phyloP scores from a whole-genome alignment of 441 rosid genomes.

The Gossypium schwendimanii region DNA sequence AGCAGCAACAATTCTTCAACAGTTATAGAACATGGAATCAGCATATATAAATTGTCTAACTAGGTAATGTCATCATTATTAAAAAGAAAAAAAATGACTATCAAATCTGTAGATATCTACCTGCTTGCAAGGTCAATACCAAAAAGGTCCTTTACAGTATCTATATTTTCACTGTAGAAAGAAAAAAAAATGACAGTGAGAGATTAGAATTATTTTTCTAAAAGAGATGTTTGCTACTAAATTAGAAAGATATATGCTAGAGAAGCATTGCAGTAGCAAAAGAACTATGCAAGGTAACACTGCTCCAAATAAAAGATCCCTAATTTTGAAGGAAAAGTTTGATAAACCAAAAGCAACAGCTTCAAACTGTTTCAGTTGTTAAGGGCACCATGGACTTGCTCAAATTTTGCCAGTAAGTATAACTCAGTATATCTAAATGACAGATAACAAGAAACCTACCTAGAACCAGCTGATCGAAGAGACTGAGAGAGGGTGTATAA shows the following conservation, averaged over 20 bases:
- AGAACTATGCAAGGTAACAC: neutral
- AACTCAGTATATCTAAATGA: slow-evolving; percentile 1
- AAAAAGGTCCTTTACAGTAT: slow-evolving; percentile 65
- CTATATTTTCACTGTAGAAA: slow-evolving; percentile 48
- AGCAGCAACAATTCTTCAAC: neutral
- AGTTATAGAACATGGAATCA: neutral
- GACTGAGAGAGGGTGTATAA: slow-evolving; percentile 79
- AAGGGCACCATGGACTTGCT: neutral
- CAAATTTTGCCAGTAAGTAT: neutral
- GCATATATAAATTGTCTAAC: neutral
- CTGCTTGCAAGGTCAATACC: slow-evolving; percentile 82
- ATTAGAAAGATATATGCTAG: neutral
- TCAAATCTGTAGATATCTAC: slow-evolving; percentile 25
- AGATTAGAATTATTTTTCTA: neutral
- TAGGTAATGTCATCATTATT: neutral
- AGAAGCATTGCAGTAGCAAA: neutral
- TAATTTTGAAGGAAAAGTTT: neutral
- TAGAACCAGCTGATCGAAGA: slow-evolving; percentile 49
- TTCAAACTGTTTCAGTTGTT: slow-evolving; percentile 4
- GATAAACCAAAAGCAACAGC: neutral
- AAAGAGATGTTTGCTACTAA: neutral
- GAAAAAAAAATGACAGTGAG: neutral
- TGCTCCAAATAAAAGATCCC: neutral
- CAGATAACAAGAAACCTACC: slow-evolving; percentile 27
- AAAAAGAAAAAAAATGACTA: neutral